A percentile compares a stretch with the other conserved stretches of the same genome.
These are phyloP conservation scores for Ascoidea rubescens DNA, from an alignment of 805 yeast species.

Conservation along the genomic window DNA sequence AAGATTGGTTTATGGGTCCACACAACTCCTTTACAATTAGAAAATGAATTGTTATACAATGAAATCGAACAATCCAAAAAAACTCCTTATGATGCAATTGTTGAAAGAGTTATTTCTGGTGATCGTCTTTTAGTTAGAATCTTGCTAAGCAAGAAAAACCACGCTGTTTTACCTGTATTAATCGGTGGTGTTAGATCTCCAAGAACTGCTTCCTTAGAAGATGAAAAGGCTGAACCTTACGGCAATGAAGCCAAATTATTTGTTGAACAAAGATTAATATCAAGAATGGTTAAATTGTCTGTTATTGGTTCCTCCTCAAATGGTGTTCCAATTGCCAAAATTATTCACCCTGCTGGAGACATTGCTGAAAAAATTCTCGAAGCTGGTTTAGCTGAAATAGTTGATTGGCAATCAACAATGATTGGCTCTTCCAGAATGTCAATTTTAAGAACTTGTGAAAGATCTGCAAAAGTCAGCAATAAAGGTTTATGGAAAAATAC, in stretches of 20 bases:
- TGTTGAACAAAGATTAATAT: constrained; percentile 50
- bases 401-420: constrained; percentile 65
- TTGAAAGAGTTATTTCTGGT: constrained; percentile 68
- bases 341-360: constrained; percentile 66
- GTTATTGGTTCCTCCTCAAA: constrained; percentile 46
- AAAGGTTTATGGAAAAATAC: constrained; percentile 42
- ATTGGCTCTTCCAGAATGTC: constrained; percentile 57
- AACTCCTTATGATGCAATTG: constrained; percentile 28
- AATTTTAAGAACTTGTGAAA: constrained; percentile 49
- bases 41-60: constrained; percentile 5
- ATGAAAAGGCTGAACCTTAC: constrained; percentile 34
- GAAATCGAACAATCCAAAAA: constrained; percentile 5
- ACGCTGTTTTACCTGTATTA: constrained; percentile 42
- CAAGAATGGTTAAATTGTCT: constrained; percentile 41
- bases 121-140: constrained; percentile 59
- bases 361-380: constrained; percentile 54
- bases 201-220: constrained; percentile 38
- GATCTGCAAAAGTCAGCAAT: constrained; percentile 39
- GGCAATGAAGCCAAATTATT: constrained; percentile 55
- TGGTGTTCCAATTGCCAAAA: constrained; percentile 45
- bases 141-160: constrained; percentile 31
- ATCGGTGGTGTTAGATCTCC: constrained; percentile 69
- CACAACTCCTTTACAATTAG: constrained; percentile 1
- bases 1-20: constrained; percentile 43
- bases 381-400: constrained; percentile 59